phyloP scores from a whole-genome alignment of 2,329 filamentous ascomycete species.

The Pseudomassariella vexata region DNA sequence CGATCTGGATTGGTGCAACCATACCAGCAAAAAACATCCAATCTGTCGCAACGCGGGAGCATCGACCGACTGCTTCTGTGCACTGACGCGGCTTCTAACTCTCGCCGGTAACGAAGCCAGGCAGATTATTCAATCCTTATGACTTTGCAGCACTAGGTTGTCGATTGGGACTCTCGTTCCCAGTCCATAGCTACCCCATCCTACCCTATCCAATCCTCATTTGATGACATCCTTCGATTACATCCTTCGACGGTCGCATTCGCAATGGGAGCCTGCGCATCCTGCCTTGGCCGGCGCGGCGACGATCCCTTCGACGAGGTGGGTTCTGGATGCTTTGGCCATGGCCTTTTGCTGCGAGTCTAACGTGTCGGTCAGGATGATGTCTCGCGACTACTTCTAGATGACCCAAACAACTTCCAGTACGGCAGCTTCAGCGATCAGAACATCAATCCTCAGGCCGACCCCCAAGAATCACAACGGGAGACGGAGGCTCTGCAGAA shows the following conservation, averaged over 20 bases:
- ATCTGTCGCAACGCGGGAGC: no score
- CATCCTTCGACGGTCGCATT: background rate
- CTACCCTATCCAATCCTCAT: conserved; percentile 4
- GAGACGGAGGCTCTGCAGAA: conserved; percentile 60
- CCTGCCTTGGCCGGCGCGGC: conserved; percentile 49
- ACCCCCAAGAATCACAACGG: conserved; percentile 56
- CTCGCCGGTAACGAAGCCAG: conserved; percentile 21
- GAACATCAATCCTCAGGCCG: conserved; percentile 46
- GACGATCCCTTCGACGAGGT: conserved; percentile 52
- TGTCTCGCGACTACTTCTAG: conserved; percentile 53
- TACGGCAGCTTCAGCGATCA: conserved; percentile 60
- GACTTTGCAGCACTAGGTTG: conserved; percentile 14
- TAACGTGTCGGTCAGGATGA: conserved; percentile 38
- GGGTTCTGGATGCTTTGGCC: conserved; percentile 12
- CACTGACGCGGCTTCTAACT: no score
- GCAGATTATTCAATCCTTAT: conserved; percentile 29
- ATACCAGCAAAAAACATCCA: no score
- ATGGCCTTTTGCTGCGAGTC: conserved; percentile 1
- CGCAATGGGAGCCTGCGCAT: conserved; percentile 56
- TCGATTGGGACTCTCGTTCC: conserved; percentile 15
- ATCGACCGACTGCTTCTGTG: no score
- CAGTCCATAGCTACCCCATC: no score
- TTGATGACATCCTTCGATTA: conserved; percentile 6
- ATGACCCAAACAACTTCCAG: conserved; percentile 52
- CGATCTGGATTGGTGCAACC: no score